phyloP scores from a whole-genome alignment of 805 yeast genomes.

The Sugiyamaella lignohabitans region DNA sequence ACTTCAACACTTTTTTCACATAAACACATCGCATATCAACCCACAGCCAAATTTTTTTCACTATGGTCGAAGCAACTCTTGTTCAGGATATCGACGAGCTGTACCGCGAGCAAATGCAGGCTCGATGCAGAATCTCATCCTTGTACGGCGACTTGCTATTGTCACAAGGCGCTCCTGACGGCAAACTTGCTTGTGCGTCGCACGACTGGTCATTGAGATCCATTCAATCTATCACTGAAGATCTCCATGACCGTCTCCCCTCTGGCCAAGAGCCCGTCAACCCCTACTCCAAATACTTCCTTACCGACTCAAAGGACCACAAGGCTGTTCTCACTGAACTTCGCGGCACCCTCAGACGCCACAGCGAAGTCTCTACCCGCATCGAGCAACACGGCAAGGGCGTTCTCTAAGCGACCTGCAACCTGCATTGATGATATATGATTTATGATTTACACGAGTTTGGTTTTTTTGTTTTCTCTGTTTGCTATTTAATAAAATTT shows the following conservation, averaged over 20 bases:
- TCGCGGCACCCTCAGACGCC: conserved; percentile 24
- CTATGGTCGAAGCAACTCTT: conserved; percentile 9
- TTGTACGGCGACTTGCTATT: conserved; percentile 27
- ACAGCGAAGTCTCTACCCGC: conserved; percentile 22
- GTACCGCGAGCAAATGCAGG: conserved; percentile 28
- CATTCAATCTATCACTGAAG: conserved; percentile 29
- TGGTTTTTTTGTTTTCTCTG: background rate
- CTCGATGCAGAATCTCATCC: conserved; percentile 26
- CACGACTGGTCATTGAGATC: conserved; percentile 31
- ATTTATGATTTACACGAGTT: background rate
- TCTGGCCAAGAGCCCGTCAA: conserved; percentile 19
- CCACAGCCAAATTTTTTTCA: too few species aligned
- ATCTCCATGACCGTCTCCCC: conserved; percentile 26
- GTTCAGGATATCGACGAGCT: conserved; percentile 9
- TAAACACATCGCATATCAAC: too few species aligned
- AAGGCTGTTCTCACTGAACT: conserved; percentile 22
- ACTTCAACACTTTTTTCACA: too few species aligned
- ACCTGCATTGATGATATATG: background rate
- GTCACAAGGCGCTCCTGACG: conserved; percentile 22
- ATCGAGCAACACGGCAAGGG: conserved; percentile 33
- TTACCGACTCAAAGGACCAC: conserved; percentile 20
- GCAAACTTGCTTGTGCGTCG: conserved; percentile 28
- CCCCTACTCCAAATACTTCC: conserved; percentile 25
- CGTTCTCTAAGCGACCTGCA: conserved; percentile 18
- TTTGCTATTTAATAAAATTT: background rate